phyloP scores from a whole-genome alignment of 257 asterid genomes.

The Nicotiana attenuata region DNA sequence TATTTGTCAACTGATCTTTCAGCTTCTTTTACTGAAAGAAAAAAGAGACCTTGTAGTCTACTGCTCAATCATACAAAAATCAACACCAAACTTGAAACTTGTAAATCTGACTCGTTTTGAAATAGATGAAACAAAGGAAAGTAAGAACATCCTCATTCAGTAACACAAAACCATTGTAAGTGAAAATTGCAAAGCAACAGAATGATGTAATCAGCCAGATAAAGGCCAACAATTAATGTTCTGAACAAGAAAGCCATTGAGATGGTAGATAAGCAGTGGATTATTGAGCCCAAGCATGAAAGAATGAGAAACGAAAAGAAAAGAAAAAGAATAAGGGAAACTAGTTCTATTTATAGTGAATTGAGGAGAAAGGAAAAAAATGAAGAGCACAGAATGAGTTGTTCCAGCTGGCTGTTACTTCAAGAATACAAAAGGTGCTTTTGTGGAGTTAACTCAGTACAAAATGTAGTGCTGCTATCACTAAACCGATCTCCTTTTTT shows the following conservation, averaged over 20 bases:
- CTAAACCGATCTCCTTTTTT: neutral
- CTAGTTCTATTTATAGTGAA: neutral
- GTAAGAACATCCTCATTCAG: neutral
- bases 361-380: neutral
- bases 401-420: neutral
- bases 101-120: neutral
- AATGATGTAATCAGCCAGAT: neutral
- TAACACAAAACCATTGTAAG: neutral
- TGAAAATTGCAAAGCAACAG: neutral
- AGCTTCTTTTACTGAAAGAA: neutral
- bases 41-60: neutral
- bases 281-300: neutral
- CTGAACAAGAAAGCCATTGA: neutral
- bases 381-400: neutral
- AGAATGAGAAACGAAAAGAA: neutral
- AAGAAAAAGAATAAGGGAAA: neutral
- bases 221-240: neutral
- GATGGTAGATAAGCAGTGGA: neutral
- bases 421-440: neutral
- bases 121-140: neutral
- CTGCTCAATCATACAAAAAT: neutral
- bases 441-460: neutral
- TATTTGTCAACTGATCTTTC: neutral
- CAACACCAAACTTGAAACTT: neutral
- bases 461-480: neutral